Conservation (phyloP, 2,329 filamentous ascomycete genomes). For the Penicillium janthinellum region DNA sequence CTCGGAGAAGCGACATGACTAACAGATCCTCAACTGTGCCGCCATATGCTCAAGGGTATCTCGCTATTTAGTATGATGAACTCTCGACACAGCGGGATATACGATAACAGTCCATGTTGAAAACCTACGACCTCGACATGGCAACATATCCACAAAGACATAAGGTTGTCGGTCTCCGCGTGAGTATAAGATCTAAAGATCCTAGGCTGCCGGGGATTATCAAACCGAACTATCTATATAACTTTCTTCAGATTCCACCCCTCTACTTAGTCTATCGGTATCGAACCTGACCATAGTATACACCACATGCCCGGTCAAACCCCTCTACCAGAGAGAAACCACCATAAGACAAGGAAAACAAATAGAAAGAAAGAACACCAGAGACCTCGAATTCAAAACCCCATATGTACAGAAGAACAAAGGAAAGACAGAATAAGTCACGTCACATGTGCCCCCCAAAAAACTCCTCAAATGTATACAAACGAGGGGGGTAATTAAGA, state of each 20-base stretch:
- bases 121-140: no score
- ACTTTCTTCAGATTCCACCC: not conserved
- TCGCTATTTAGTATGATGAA: no score
- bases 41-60: no score
- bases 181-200: no score
- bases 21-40: no score
- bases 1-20: no score
- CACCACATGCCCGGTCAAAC: not conserved
- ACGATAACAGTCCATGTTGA: no score
- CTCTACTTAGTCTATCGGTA: slow-evolving; percentile 2
- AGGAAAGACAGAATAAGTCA: slow-evolving; percentile 12
- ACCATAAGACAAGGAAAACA: slow-evolving; percentile 5
- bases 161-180: no score
- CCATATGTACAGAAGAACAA: slow-evolving; percentile 30
- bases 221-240: not conserved
- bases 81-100: no score
- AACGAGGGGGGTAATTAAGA: not conserved
- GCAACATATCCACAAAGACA: no score
- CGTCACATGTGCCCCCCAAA: not conserved
- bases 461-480: slow-evolving; percentile 9
- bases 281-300: not conserved
- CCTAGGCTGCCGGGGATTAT: no score
- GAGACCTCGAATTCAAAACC: slow-evolving; percentile 24
- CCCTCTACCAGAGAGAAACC: not conserved
- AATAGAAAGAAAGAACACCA: slow-evolving; percentile 11